Percentiles rank a stretch among this genome's conserved stretches.
These are phyloP conservation scores for Candida berthetii DNA, from an alignment of 805 yeast genomes.

Conservation along the genomic window DNA sequence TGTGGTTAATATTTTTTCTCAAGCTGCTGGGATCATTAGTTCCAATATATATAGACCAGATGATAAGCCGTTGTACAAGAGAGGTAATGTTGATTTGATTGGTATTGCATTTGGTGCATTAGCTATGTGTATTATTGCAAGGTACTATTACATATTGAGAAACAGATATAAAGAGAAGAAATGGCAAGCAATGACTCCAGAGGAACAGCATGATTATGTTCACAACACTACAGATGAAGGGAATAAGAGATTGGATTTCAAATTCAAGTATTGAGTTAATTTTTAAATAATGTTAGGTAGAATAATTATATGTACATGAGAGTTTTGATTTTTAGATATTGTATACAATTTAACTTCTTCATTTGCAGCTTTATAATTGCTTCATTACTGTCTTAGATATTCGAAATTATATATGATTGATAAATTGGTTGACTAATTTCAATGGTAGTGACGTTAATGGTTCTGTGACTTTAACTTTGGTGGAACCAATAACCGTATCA, in stretches of 20 bases:
- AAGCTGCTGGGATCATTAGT: constrained; percentile 47
- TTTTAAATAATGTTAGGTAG: too few relatives aligned
- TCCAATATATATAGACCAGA: constrained; percentile 49
- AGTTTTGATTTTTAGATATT: too few relatives aligned
- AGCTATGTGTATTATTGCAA: constrained; percentile 19
- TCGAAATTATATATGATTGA: too few relatives aligned
- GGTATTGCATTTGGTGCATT: constrained; percentile 28
- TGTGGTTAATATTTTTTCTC: constrained; percentile 57
- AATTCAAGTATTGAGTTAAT: constrained; percentile 27
- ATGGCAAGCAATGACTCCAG: constrained; percentile 47
- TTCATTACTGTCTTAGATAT: too few relatives aligned
- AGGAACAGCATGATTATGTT: constrained; percentile 44
- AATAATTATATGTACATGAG: too few relatives aligned
- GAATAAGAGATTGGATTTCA: constrained; percentile 49
- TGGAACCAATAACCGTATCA: too few relatives aligned
- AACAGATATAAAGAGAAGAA: constrained; percentile 35
- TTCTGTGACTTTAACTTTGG: too few relatives aligned
- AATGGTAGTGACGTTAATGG: too few relatives aligned
- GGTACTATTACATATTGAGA: constrained; percentile 27
- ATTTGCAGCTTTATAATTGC: too few relatives aligned
- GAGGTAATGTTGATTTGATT: constrained; percentile 45
- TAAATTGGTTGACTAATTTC: too few relatives aligned
- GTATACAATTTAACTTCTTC: too few relatives aligned
- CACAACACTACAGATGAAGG: constrained; percentile 44
- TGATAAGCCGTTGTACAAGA: constrained; percentile 54